phyloP scores from a whole-genome alignment of 192 early-diverging fungal genomes.

The Linnemannia zychae region DNA sequence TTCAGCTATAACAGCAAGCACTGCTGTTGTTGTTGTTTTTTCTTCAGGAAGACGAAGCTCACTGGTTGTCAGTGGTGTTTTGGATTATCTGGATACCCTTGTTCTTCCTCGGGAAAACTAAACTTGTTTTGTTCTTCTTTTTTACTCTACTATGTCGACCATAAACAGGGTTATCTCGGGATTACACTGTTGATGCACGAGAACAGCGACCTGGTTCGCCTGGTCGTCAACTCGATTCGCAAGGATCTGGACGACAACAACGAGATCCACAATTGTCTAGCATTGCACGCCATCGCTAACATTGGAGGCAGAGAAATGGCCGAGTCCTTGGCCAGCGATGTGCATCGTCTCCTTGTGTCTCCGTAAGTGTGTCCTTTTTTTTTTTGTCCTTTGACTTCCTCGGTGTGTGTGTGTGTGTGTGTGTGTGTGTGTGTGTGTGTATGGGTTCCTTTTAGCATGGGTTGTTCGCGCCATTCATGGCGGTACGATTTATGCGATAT shows the following conservation, averaged over 20 bases:
- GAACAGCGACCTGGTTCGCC: conserved; percentile 82
- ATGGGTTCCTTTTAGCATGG: neutral
- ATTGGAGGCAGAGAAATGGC: conserved; percentile 94
- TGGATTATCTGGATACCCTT: neutral
- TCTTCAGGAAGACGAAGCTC: neutral
- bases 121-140: neutral
- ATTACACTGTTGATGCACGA: conserved; percentile 93
- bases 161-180: conserved; percentile 91
- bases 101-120: conserved; percentile 7
- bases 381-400: neutral
- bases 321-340: conserved; percentile 85
- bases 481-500: neutral
- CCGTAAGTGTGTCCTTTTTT: conserved; percentile 70
- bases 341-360: conserved; percentile 86
- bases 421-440: too few species aligned
- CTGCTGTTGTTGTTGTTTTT: neutral
- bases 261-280: conserved; percentile 91
- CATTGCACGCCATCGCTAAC: conserved; percentile 97
- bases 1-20: neutral
- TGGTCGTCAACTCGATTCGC: conserved; percentile 90
- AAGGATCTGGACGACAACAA: conserved; percentile 91
- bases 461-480: too few species aligned
- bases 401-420: neutral
- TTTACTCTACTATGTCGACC: neutral
- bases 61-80: conserved; percentile 10